Evolutionary conservation across 1,139 yeast genomes (phyloP).

Genomic region (Candida sojae): DNA sequence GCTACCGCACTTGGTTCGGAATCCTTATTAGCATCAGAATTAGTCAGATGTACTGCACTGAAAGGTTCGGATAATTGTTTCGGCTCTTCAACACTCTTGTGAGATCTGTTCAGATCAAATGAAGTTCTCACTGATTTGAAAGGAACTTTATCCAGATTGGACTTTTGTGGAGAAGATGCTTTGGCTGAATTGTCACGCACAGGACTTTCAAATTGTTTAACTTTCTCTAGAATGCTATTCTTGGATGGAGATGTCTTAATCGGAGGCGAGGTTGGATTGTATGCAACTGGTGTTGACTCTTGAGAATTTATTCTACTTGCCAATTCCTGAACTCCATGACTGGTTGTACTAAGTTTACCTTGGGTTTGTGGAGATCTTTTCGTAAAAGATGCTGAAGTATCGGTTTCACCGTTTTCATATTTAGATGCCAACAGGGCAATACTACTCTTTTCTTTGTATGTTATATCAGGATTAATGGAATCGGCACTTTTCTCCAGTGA

Average conservation of each 20-base stretch:
- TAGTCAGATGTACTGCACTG: slow-evolving; percentile 8
- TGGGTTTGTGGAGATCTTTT: slow-evolving; percentile 17
- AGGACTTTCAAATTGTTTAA: slow-evolving; percentile 40
- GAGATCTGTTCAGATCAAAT: slow-evolving; percentile 4
- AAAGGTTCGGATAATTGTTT: slow-evolving; percentile 21
- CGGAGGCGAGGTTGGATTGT: slow-evolving; percentile 3
- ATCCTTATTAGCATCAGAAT: slow-evolving; percentile 1
- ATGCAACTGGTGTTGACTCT: slow-evolving; percentile 4
- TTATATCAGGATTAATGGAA: neutral
- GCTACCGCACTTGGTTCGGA: slow-evolving; percentile 12
- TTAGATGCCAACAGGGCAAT: slow-evolving; percentile 15
- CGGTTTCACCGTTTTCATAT: slow-evolving; percentile 13
- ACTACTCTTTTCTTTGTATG: neutral
- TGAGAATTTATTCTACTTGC: slow-evolving; percentile 2
- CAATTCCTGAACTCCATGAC: slow-evolving; percentile 4
- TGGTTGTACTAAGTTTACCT: slow-evolving; percentile 15
- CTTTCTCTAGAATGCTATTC: slow-evolving; percentile 34
- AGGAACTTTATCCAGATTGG: slow-evolving; percentile 3
- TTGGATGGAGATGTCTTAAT: slow-evolving; percentile 7
- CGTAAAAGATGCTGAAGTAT: slow-evolving; percentile 8
- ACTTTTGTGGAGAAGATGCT: slow-evolving; percentile 12
- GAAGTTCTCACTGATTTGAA: slow-evolving; percentile 10
- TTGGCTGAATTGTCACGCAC: neutral
- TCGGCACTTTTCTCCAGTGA: neutral
- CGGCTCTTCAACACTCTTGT: slow-evolving; percentile 5